phyloP scores from a whole-genome alignment of 768 basidiomycete genomes.

The Leccinum subtestaceum region DNA sequence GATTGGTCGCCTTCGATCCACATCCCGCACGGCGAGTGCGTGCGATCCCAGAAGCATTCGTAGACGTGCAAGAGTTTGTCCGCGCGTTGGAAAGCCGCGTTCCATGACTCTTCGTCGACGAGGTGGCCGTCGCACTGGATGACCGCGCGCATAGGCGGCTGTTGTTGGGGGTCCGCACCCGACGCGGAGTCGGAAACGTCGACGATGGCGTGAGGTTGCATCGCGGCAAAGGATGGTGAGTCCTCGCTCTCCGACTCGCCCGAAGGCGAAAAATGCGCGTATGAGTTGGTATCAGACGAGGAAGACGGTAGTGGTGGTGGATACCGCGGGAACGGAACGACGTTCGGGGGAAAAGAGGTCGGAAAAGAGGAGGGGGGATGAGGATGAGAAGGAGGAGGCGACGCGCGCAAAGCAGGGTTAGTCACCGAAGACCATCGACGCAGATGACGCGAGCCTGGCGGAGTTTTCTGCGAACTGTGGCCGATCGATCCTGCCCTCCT shows the following conservation, averaged over 20 bases:
- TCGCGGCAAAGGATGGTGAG: slow-evolving; percentile 2
- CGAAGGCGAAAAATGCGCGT: slow-evolving; percentile 18
- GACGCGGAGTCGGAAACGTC: slow-evolving; percentile 13
- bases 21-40: slow-evolving; percentile 29
- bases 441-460: slow-evolving; percentile 28
- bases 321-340: slow-evolving; percentile 20
- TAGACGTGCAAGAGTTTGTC: slow-evolving; percentile 30
- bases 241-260: slow-evolving; percentile 27
- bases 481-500: slow-evolving; percentile 33
- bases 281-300: slow-evolving; percentile 10
- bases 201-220: slow-evolving; percentile 18
- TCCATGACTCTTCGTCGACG: slow-evolving; percentile 31
- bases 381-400: slow-evolving; percentile 8
- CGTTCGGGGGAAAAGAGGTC: slow-evolving; percentile 9
- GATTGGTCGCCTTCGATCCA: slow-evolving; percentile 36
- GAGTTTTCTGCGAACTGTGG: slow-evolving; percentile 29
- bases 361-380: slow-evolving; percentile 1
- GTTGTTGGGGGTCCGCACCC: neutral
- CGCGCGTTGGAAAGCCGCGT: slow-evolving; percentile 17
- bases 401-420: slow-evolving; percentile 25
- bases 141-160: slow-evolving; percentile 13
- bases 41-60: slow-evolving; percentile 30
- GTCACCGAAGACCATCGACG: slow-evolving; percentile 33
- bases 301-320: slow-evolving; percentile 5
- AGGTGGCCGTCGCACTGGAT: slow-evolving; percentile 26